Evolutionary conservation across 768 basidiomycete species (phyloP).

Genomic region (Daedaleopsis sinensis): DNA sequence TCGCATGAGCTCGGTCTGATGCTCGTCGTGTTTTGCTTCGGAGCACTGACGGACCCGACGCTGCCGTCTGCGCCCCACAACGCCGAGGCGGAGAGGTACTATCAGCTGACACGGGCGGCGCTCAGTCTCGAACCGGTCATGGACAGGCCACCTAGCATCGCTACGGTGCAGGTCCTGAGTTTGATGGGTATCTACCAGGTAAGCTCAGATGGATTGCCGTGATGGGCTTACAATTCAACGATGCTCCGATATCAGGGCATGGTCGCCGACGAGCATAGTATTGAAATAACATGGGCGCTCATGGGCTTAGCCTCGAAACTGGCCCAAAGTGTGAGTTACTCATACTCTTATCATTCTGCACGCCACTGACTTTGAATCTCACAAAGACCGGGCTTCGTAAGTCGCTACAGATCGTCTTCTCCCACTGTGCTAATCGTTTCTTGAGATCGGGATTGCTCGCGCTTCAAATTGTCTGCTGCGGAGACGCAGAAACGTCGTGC

Average conservation of each 20-base stretch:
- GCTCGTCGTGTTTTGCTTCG: conserved; percentile 36
- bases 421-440: conserved; percentile 22
- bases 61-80: conserved; percentile 44
- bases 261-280: conserved; percentile 67
- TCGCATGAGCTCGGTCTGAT: conserved; percentile 38
- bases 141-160: conserved; percentile 71
- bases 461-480: conserved; percentile 64
- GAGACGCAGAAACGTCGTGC: conserved; percentile 65
- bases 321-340: conserved; percentile 58
- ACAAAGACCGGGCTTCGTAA: conserved; percentile 39
- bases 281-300: conserved; percentile 35
- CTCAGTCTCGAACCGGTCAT: conserved; percentile 68
- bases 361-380: conserved; percentile 59
- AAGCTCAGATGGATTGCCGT: too few relatives aligned
- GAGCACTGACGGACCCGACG: conserved; percentile 32
- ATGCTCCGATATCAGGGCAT: conserved; percentile 48
- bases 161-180: conserved; percentile 67
- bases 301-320: conserved; percentile 65
- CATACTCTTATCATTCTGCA: conserved; percentile 38
- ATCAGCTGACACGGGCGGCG: conserved; percentile 62
- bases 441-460: conserved; percentile 71
- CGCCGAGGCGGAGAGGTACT: conserved; percentile 45
- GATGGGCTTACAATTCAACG: too few relatives aligned
- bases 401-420: conserved; percentile 35
- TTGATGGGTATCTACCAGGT: conserved; percentile 62